These are phyloP conservation scores for Cladosporium sp. DNA, from an alignment of 2,329 filamentous ascomycete species.

Conservation along the genomic window DNA sequence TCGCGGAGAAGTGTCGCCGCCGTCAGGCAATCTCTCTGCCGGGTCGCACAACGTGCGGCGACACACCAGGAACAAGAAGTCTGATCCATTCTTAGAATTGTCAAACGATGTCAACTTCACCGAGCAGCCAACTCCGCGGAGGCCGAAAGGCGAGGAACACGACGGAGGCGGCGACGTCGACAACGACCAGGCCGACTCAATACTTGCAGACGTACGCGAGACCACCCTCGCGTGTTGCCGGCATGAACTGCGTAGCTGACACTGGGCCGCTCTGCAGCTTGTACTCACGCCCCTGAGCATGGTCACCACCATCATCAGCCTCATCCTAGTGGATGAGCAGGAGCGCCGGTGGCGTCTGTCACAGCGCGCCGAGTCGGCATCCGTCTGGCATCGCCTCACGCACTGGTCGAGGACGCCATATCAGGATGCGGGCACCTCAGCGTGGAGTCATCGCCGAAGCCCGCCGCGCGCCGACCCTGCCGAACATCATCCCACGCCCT, in stretches of 20 bases:
- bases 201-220: conserved; percentile 18
- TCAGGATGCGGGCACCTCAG: conserved; percentile 32
- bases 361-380: conserved; percentile 34
- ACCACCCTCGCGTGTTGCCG: conserved; percentile 3
- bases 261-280: conserved; percentile 21
- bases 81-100: conserved; percentile 27
- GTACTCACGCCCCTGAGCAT: conserved; percentile 62
- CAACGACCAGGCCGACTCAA: conserved; percentile 9
- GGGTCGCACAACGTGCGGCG: conserved; percentile 10
- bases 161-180: conserved; percentile 1
- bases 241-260: conserved; percentile 13
- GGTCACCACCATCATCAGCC: conserved; percentile 61
- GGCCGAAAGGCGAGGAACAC: conserved; percentile 17
- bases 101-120: conserved; percentile 24
- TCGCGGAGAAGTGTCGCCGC: not conserved
- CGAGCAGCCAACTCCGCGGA: conserved; percentile 20
- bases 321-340: conserved; percentile 58
- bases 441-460: conserved; percentile 21
- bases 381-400: conserved; percentile 34
- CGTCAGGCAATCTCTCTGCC: conserved; percentile 1
- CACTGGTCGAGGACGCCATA: conserved; percentile 40
- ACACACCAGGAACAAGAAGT: conserved; percentile 23
- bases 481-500: not conserved
- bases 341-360: conserved; percentile 48
- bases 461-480: not conserved